phyloP scores from a whole-genome alignment of 176 grass and related monocot genomes.

The Ampelocalamus luodianensis region DNA sequence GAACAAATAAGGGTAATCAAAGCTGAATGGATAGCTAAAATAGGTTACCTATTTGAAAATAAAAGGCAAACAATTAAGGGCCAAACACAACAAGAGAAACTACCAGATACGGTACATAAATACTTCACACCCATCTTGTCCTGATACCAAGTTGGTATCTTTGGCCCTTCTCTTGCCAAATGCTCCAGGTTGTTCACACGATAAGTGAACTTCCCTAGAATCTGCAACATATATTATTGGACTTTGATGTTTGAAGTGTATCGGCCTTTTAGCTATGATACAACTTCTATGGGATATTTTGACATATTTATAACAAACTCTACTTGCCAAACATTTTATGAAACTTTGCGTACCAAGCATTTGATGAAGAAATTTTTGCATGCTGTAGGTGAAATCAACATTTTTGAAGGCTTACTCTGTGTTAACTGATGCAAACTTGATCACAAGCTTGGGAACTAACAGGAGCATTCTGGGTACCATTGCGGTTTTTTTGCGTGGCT shows the following conservation, averaged over 20 bases:
- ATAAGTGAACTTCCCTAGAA: conserved; percentile 1
- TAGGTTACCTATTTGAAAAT: too few species aligned
- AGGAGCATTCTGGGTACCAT: conserved; percentile 88
- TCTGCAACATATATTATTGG: conserved; percentile 8
- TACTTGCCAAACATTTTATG: conserved; percentile 15
- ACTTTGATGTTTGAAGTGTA: conserved; percentile 22
- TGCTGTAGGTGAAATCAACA: conserved; percentile 88
- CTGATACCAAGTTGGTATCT: neutral
- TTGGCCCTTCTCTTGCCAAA: neutral
- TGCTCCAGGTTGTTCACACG: neutral
- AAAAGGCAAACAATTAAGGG: too few species aligned
- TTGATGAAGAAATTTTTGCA: conserved; percentile 10
- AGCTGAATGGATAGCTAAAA: too few species aligned
- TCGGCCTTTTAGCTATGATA: neutral
- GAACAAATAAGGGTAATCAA: too few species aligned
- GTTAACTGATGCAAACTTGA: conserved; percentile 72
- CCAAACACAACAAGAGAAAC: too few species aligned
- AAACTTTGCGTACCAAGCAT: neutral
- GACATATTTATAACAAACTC: neutral
- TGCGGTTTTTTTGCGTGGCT: too few species aligned
- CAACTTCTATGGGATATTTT: neutral
- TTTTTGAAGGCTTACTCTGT: conserved; percentile 82
- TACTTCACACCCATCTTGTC: conserved; percentile 9
- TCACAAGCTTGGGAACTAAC: conserved; percentile 65
- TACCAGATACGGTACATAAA: neutral